A percentile compares a stretch with the other conserved stretches of the same genome.
These are phyloP conservation scores for Pyrenula aspistea DNA, from an alignment of 495 filamentous ascomycete species.

Conservation along the genomic window DNA sequence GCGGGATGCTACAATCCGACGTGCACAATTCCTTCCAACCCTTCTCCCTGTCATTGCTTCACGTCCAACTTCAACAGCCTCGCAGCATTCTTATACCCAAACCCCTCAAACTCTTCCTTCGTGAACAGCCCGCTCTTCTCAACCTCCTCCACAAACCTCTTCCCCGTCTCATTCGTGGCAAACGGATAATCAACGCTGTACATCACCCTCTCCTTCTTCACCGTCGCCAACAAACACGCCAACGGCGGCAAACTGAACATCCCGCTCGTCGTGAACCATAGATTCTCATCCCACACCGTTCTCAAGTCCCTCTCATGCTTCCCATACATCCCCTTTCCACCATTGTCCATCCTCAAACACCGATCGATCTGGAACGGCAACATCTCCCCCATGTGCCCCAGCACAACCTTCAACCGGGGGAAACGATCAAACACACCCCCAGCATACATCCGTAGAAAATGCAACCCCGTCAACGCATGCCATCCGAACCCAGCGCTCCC, in stretches of 20 bases:
- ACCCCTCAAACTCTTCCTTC: constrained; percentile 35
- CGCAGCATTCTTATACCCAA: constrained; percentile 45
- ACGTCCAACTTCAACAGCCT: constrained; percentile 23
- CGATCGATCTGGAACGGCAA: constrained; percentile 23
- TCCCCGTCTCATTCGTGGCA: neutral
- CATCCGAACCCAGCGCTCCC: constrained; percentile 5
- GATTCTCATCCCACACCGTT: constrained; percentile 4
- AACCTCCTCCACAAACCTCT: constrained; percentile 34
- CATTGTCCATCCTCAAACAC: constrained; percentile 9
- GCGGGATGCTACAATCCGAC: too few species aligned
- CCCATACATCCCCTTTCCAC: constrained; percentile 3
- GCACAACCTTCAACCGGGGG: constrained; percentile 8
- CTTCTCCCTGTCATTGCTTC: too few species aligned
- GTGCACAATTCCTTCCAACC: too few species aligned
- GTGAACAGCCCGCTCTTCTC: constrained; percentile 36
- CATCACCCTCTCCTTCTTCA: constrained; percentile 3
- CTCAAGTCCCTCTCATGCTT: neutral
- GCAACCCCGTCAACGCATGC: constrained; percentile 5
- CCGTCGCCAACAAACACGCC: neutral
- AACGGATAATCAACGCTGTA: constrained; percentile 6
- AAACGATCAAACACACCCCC: constrained; percentile 9
- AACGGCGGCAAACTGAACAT: constrained; percentile 3
- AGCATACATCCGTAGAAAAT: constrained; percentile 4
- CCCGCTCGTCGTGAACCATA: constrained; percentile 6
- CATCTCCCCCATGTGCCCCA: constrained; percentile 25